Base-by-base conservation (phyloP, 345 rosid genomes). In the Stellera chamaejasme region DNA sequence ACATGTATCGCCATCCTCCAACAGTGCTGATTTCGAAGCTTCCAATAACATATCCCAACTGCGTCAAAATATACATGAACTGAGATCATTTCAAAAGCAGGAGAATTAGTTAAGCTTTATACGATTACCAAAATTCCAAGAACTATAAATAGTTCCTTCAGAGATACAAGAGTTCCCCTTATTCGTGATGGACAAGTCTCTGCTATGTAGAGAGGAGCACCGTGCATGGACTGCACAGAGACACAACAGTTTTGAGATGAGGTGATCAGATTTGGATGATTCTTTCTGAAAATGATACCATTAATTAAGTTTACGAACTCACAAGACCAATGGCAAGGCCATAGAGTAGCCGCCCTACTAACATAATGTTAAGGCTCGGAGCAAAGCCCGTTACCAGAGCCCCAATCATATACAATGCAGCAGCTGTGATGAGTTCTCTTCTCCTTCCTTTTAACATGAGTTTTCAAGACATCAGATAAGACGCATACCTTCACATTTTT, bases 1-100 rank as follows among this genome's bases (percentile, higher is more conserved):
- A 92, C 98, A 92, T 92, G 78, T 79, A 86, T 64, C 97, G 78
- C 97, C 97, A 92, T 27, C 99, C 99, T 55, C 94, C 99, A 63
- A 93, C 69, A 43, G 79, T 83, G 70, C 73, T 57, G 65, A 93
- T 88, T 75, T 77, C 66, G 45, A 92, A 77, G 81, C 84, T 92
- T 52, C 97, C 98, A 50, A 88, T 91, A 72, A 80, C 81, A 71
- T 75, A 92, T 36, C 98, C 98, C 75, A 86, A 62, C 98, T 92
- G 81, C 60, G 50, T 36, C 59, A 41, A 46, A 54, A 32, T 47
- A 46, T 26, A 11, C 46, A 36, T 14, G 19, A 32, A 54, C 48
- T 7, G 44, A 55, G 60, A 39, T 66, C 13, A 45, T 43, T 13
- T 4, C n/a, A 10, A 47, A 55, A 32, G 39, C 71, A 54, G 41